These are phyloP conservation scores for Suhomyces canberraensis DNA, from an alignment of 805 yeast genomes.

Conservation along the genomic window DNA sequence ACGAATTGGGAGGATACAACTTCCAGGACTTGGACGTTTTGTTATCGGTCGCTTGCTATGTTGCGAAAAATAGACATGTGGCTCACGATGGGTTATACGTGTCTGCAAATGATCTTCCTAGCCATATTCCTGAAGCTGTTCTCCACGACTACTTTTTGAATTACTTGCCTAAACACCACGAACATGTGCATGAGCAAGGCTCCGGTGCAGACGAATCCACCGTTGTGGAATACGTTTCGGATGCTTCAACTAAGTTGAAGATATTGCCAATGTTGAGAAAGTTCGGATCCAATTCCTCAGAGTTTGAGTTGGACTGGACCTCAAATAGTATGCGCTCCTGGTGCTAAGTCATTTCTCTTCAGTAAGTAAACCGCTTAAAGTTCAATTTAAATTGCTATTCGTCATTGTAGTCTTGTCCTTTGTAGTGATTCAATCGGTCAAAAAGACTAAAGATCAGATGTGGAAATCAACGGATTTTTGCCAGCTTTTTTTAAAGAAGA, in stretches of 20 bases:
- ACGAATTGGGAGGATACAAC: conserved; percentile 39
- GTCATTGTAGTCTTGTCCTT: too few relatives aligned
- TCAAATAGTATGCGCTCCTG: conserved; percentile 31
- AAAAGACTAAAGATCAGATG: too few relatives aligned
- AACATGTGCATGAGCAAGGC: conserved; percentile 8
- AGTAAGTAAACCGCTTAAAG: too few relatives aligned
- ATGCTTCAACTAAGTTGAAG: conserved; percentile 15
- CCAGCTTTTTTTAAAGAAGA: too few relatives aligned
- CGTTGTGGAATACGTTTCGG: conserved; percentile 21
- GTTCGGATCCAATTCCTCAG: conserved; percentile 25
- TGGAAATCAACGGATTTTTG: too few relatives aligned
- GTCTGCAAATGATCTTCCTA: conserved; percentile 32
- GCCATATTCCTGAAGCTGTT: conserved; percentile 30
- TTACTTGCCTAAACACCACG: conserved; percentile 23
- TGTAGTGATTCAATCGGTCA: too few relatives aligned
- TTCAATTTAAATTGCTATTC: too few relatives aligned
- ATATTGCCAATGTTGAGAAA: conserved; percentile 34
- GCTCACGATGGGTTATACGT: conserved; percentile 17
- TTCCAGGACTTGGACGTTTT: conserved; percentile 40
- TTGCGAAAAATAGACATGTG: conserved; percentile 20
- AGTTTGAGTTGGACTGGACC: conserved; percentile 38
- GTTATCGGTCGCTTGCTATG: conserved; percentile 26
- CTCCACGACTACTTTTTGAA: conserved; percentile 35
- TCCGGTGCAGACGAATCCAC: conserved; percentile 6
- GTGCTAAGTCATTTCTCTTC: too few relatives aligned